A percentile compares a stretch with the other conserved stretches of the same genome.
phyloP scores from a whole-genome alignment of 345 rosid genomes.

The Physaria fendleri region DNA sequence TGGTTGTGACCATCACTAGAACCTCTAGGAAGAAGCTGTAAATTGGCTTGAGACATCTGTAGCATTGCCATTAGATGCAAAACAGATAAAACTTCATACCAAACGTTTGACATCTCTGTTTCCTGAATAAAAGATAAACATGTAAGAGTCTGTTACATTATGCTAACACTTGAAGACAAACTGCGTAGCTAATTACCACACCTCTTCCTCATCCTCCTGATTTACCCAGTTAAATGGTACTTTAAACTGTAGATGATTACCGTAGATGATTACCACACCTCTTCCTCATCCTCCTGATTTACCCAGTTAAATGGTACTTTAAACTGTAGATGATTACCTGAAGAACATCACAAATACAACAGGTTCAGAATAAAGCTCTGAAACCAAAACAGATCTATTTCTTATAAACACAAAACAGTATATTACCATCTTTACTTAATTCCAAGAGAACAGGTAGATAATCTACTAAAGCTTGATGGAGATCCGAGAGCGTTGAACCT shows the following conservation, averaged over 20 bases:
- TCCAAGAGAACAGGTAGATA: constrained; percentile 93
- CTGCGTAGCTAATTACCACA: constrained; percentile 17
- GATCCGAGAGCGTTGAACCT: constrained; percentile 91
- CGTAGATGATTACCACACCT: constrained; percentile 62
- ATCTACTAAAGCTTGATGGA: constrained; percentile 94
- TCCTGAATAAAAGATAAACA: constrained; percentile 53
- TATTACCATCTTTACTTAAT: constrained; percentile 75
- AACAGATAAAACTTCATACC: constrained; percentile 96
- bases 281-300: constrained; percentile 92
- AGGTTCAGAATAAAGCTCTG: constrained; percentile 15
- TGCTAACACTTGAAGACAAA: background rate
- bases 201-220: constrained; percentile 96
- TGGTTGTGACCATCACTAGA: constrained; percentile 64
- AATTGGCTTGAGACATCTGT: constrained; percentile 77
- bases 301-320: constrained; percentile 83
- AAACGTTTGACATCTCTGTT: constrained; percentile 74
- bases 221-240: constrained; percentile 86
- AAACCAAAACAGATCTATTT: constrained; percentile 1
- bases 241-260: constrained; percentile 69
- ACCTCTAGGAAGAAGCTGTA: constrained; percentile 87
- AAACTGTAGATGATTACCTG: constrained; percentile 72
- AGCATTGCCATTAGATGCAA: constrained; percentile 98
- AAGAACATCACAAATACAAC: constrained; percentile 12
- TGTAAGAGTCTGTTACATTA: constrained; percentile 3
- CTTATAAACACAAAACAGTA: background rate